phyloP scores from a whole-genome alignment of 352 stramenopile genomes.

The Phytophthora tubulina region DNA sequence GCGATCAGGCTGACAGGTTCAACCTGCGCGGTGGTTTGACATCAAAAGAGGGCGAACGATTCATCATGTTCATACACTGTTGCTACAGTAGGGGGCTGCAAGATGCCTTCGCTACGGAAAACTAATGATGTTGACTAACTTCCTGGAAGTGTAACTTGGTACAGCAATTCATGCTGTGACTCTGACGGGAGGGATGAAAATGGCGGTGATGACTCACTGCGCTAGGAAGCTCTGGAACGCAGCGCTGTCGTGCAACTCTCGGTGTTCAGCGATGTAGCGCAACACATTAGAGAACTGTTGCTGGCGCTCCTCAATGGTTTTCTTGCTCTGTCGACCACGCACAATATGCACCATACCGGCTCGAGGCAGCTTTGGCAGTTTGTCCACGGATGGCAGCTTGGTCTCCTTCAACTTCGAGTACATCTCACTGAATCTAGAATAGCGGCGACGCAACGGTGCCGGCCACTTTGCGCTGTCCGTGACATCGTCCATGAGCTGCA shows the following conservation, averaged over 20 bases:
- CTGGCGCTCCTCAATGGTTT: constrained; percentile 56
- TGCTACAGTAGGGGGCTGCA: not conserved
- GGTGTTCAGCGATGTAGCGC: constrained; percentile 54
- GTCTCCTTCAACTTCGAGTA: constrained; percentile 50
- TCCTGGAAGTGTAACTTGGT: constrained; percentile 19
- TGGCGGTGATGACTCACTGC: constrained; percentile 22
- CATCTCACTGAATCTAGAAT: constrained; percentile 66
- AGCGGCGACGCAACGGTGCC: constrained; percentile 48
- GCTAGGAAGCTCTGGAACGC: constrained; percentile 60
- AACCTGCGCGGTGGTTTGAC: not conserved
- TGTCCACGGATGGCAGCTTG: constrained; percentile 38
- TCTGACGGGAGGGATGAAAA: not conserved
- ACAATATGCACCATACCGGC: constrained; percentile 57
- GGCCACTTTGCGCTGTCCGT: constrained; percentile 42
- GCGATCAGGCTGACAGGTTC: constrained; percentile 11
- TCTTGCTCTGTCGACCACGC: constrained; percentile 55
- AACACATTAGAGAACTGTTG: constrained; percentile 59
- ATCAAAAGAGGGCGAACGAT: constrained; percentile 2
- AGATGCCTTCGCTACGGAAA: constrained; percentile 16
- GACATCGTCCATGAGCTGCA: constrained; percentile 47
- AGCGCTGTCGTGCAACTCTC: constrained; percentile 47
- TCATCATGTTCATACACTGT: constrained; percentile 31
- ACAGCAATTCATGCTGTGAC: constrained; percentile 38
- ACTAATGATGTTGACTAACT: constrained; percentile 26
- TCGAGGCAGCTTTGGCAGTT: constrained; percentile 50